Conservation (phyloP, 2,329 filamentous ascomycete species). For the Xylaria sp. region DNA sequence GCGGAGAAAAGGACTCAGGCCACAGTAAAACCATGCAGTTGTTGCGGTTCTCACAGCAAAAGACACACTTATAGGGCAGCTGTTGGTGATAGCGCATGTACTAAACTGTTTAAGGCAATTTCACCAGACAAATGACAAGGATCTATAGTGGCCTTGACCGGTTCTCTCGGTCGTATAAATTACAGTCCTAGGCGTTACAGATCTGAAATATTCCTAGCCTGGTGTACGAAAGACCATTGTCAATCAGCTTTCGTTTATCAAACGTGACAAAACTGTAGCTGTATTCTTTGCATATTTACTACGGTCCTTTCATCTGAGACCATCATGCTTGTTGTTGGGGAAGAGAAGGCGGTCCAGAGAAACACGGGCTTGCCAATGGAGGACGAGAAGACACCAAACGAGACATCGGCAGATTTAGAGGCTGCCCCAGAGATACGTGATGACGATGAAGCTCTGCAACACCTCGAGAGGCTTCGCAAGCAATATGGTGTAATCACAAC, state of each 20-base stretch:
- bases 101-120: background rate
- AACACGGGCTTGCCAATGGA: background rate
- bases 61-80: background rate
- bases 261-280: background rate
- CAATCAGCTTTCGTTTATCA: background rate
- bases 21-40: background rate
- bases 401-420: background rate
- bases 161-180: slow-evolving; percentile 3
- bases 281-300: no score
- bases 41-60: background rate
- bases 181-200: background rate
- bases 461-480: slow-evolving; percentile 23
- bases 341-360: slow-evolving; percentile 2
- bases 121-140: background rate
- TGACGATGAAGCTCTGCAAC: slow-evolving; percentile 13
- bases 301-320: background rate
- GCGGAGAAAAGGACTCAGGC: background rate
- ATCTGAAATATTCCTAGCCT: background rate
- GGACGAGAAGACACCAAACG: background rate
- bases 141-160: background rate
- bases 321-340: background rate
- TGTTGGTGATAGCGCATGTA: background rate
- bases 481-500: slow-evolving; percentile 21
- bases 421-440: background rate
- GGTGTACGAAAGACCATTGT: no score